Conservation (phyloP, 2,329 filamentous ascomycete genomes). For the Chaetothyriales sp. region DNA sequence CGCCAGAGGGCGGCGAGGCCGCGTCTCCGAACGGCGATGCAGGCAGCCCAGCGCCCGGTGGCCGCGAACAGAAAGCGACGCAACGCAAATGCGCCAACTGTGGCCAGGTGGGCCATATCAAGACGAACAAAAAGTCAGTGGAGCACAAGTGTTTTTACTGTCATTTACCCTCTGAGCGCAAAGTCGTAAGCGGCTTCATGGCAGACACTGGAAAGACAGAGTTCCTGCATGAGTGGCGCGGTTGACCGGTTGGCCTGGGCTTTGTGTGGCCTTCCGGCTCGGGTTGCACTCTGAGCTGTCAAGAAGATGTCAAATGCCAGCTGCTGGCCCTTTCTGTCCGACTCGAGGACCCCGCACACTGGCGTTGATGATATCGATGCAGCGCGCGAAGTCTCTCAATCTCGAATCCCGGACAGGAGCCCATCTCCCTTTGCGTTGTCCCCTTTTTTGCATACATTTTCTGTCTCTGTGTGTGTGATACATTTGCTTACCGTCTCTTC, state of each 20-base stretch:
- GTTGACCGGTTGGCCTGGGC: background rate
- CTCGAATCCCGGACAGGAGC: background rate
- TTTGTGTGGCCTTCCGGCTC: background rate
- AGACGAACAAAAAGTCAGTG: constrained; percentile 92
- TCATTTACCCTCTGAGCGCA: constrained; percentile 12
- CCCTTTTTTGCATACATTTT: background rate
- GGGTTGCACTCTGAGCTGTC: background rate
- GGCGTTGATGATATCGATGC: too few species aligned
- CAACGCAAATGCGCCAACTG: constrained; percentile 92
- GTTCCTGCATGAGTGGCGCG: background rate
- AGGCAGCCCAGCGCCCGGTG: constrained; percentile 19
- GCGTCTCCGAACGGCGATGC: constrained; percentile 30
- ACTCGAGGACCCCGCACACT: background rate
- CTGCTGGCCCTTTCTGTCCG: background rate
- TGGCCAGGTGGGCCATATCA: constrained; percentile 92
- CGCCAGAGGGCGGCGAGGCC: constrained; percentile 20
- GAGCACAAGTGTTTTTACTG: constrained; percentile 16
- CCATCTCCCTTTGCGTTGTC: background rate
- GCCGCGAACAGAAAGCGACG: constrained; percentile 43
- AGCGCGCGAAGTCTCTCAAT: background rate
- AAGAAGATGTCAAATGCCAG: background rate
- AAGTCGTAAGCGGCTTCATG: constrained; percentile 3
- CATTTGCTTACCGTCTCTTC: constrained; percentile 19
- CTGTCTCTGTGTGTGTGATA: background rate
- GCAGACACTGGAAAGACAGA: background rate